Evolutionary conservation across 1,139 yeast species (phyloP), one percentile per base, ranked within the genome.

Genomic region (Yamadazyma sp.): DNA sequence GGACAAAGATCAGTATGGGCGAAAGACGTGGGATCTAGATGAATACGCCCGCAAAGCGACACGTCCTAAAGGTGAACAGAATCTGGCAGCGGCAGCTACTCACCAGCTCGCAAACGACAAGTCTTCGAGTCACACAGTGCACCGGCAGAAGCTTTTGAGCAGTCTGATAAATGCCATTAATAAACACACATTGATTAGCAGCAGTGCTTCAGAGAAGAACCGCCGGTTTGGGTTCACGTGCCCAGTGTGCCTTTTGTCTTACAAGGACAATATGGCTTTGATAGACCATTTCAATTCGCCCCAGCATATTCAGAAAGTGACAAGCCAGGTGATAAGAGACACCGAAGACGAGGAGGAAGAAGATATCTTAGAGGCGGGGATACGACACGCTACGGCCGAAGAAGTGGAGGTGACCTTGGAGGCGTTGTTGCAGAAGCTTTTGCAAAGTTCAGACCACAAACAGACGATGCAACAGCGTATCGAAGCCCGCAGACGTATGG

Each of bases 201-300:
- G 54, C 3, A 34, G 39, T 5, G 36, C 56, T 0, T 50, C 41
- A 25, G 66, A 66, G 7, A 55, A 51, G 38, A 72, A 79, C 37
- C 88, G 88, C 34, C 74, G 81, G 48, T 85, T 85, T 48, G 96
- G 96, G 2, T 89, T 89, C 59, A 77, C 79, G 51, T 91, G 98
- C 61, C 87, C 85, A 14, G 64, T 79, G 2, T 91, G 98, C 58
- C 79, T 83, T 50, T 61, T 86, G 47, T 83, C 95, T 2, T 89
- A 79, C 61, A 78, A 87, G 54, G 97, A 91, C 59, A 84, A 85
- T 41, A 65, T 88, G 51, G 84, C 88, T 43, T 82, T 82, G 56
- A 73, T 88, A 5, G 95, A 89, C 55, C 98, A 91, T 62, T 67
- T 88, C 53, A 88, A 87, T 54, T 81, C 89, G 26, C 82, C 81